Base-by-base conservation (phyloP, 768 basidiomycete species). In the Kwoniella sp. region DNA sequence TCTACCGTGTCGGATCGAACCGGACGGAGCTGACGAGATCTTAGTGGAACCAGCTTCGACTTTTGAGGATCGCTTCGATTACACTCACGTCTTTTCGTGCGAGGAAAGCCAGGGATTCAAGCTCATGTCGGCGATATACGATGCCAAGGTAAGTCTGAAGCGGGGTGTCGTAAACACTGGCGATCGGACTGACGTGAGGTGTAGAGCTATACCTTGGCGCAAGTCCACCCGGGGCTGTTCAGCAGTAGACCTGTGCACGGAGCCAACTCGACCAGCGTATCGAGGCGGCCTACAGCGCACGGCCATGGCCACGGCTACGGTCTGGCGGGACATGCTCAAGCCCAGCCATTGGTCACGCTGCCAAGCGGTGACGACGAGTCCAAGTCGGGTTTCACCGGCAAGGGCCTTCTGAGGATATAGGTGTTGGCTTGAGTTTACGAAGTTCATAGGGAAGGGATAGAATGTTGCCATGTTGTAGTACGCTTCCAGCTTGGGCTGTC, bases 21-120 rank as follows among this genome's bases (percentile, higher is more conserved):
- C 32, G 32, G n/a, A n/a, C 32, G 32, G 32, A n/a, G 17, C 3
- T 45, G 44, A 14, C 10, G 4, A 22, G 25, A n/a, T 42, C 17
- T 15, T 26, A 64, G 59, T 56, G 23, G 57, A 67, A 34, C 58
- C 59, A 23, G 54, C 89, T 3, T 86, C 86, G 1, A 80, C 86
- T 65, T 96, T 96, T 64, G 91, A 95, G 76, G 84, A 88, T 70
- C 82, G 82, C 3, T 79, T 83, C 26, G 91, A 98, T 65, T 96
- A 92, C 75, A 71, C 89, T 49, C 90, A 95, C 67, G 77, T 85
- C 41, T 90, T 98, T 69, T 84, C 84, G 25, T 87, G 87, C 59
- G 80, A 83, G 36, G 81, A 67, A 19, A 57, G 56, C 3, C 28
- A 53, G 7, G 68, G 53, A 0, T 63, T 50, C 32, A 67, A 65